A percentile compares a stretch with the other conserved stretches of the same genome.
phyloP scores from a whole-genome alignment of 228 moss, liverwort and hornwort species.

The Sphagnum fallax region DNA sequence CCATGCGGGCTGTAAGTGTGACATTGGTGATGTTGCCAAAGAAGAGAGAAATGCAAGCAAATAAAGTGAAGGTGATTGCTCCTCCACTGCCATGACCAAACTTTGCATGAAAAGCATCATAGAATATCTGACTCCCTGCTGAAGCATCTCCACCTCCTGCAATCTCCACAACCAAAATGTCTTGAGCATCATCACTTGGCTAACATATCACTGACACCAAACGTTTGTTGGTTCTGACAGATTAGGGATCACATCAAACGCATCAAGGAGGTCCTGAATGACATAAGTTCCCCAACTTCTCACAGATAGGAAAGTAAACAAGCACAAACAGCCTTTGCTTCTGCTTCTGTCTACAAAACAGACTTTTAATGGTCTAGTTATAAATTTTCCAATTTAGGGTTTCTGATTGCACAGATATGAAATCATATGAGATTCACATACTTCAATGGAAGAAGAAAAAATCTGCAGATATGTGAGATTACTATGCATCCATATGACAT shows the following conservation, averaged over 20 bases:
- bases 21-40: conserved; percentile 41
- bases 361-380: neutral
- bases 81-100: conserved; percentile 13
- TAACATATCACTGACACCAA: neutral
- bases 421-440: neutral
- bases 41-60: conserved; percentile 23
- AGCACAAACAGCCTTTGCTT: too few species aligned
- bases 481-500: neutral
- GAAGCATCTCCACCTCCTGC: conserved; percentile 39
- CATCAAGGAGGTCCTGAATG: neutral
- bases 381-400: neutral
- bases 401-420: neutral
- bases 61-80: conserved; percentile 22
- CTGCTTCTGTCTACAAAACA: neutral
- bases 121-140: conserved; percentile 34
- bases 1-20: conserved; percentile 38
- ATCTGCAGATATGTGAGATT: neutral
- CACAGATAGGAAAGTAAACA: too few species aligned
- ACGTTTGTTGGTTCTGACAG: neutral
- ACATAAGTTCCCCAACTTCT: neutral
- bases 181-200: neutral
- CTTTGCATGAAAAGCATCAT: conserved; percentile 22
- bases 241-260: neutral
- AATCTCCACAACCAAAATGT: neutral
- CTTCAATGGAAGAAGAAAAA: neutral